These are phyloP conservation scores for Hypericum perforatum DNA, from an alignment of 345 rosid species.

Conservation along the genomic window DNA sequence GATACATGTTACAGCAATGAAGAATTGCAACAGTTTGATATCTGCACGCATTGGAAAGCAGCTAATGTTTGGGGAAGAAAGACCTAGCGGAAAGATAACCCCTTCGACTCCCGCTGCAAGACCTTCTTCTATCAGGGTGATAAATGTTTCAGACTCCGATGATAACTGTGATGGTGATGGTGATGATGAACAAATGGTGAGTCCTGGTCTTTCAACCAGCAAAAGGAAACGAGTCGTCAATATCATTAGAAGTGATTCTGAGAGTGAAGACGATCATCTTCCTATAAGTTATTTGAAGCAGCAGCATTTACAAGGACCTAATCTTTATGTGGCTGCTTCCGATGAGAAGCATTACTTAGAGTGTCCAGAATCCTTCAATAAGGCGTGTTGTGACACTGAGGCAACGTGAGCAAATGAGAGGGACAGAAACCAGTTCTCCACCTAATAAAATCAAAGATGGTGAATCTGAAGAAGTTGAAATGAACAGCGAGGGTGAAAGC, in stretches of 20 bases:
- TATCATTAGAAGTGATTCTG: slow-evolving; percentile 48
- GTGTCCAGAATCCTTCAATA: slow-evolving; percentile 14
- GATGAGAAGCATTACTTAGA: slow-evolving; percentile 7
- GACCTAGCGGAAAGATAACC: slow-evolving; percentile 24
- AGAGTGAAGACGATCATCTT: slow-evolving; percentile 40
- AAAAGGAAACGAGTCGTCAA: slow-evolving; percentile 48
- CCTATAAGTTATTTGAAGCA: slow-evolving; percentile 39
- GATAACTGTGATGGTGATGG: slow-evolving; percentile 23
- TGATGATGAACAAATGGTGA: slow-evolving; percentile 2
- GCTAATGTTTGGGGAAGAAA: slow-evolving; percentile 38
- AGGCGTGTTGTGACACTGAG: slow-evolving; percentile 34
- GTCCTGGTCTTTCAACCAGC: slow-evolving; percentile 12
- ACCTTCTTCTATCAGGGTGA: slow-evolving; percentile 17
- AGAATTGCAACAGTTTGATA: slow-evolving; percentile 1
- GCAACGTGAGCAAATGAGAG: slow-evolving; percentile 19
- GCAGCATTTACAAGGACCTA: slow-evolving; percentile 15
- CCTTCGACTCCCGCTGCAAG: slow-evolving; percentile 36
- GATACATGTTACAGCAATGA: slow-evolving; percentile 11
- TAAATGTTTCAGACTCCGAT: slow-evolving; percentile 42
- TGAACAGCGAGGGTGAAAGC: slow-evolving; percentile 42
- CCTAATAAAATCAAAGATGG: slow-evolving; percentile 23
- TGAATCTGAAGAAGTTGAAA: slow-evolving; percentile 28
- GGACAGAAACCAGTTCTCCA: slow-evolving; percentile 9
- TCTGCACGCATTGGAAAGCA: slow-evolving; percentile 25
- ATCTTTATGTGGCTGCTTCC: slow-evolving; percentile 7